Evolutionary conservation across 208 protist species (phyloP).

Genomic region (Strigomonas galati): DNA sequence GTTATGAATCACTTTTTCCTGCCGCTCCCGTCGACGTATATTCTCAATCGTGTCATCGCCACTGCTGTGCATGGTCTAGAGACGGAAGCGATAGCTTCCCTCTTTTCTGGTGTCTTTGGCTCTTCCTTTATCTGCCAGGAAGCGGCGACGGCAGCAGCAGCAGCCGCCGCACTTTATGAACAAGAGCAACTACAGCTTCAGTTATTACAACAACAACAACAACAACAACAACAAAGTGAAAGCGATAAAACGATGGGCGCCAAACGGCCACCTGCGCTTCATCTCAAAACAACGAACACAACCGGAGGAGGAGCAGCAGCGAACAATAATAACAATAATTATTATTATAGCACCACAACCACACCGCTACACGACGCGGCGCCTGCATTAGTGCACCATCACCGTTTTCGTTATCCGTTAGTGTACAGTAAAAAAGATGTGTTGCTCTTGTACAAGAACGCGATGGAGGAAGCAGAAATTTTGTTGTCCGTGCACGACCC

Average conservation of each 20-base stretch:
- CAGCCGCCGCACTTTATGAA: not conserved
- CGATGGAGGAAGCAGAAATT: conserved; percentile 62
- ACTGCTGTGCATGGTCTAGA: conserved; percentile 33
- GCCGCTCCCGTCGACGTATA: conserved; percentile 30
- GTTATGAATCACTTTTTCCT: conserved; percentile 20
- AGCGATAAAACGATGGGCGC: not conserved
- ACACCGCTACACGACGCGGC: conserved; percentile 18
- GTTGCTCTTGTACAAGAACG: conserved; percentile 49
- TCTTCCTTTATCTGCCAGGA: not conserved
- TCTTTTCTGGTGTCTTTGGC: conserved; percentile 16
- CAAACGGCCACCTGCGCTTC: not conserved
- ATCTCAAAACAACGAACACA: not conserved
- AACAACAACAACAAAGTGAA: not conserved
- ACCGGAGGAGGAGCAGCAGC: not conserved
- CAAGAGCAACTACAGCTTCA: not conserved
- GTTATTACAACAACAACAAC: not conserved
- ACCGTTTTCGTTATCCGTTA: conserved; percentile 64
- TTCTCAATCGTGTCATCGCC: conserved; percentile 69
- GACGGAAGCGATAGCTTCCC: conserved; percentile 17
- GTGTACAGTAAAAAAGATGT: conserved; percentile 57
- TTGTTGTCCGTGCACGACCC: conserved; percentile 81
- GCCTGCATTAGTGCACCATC: conserved; percentile 49
- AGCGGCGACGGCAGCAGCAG: not conserved
- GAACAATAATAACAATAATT: not conserved
- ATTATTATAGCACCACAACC: too few species aligned